phyloP scores from a whole-genome alignment of 495 filamentous ascomycete species.

The Neurospora pannonica region DNA sequence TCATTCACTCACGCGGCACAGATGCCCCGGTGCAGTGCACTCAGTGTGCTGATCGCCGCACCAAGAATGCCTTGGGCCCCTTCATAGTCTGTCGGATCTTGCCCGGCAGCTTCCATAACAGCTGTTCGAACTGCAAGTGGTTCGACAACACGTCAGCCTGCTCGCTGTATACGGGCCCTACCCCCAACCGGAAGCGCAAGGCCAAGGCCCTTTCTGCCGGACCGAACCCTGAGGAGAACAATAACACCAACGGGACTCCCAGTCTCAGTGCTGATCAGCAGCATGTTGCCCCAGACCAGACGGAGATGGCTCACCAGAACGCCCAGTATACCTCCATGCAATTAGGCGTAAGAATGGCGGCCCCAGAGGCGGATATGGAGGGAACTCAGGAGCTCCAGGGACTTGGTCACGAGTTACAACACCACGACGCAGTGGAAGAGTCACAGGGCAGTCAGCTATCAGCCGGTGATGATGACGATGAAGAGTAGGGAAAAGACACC shows the following conservation, averaged over 20 bases:
- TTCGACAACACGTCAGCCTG: slow-evolving; percentile 25
- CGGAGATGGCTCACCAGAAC: neutral
- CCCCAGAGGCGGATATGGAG: neutral
- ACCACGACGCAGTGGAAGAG: neutral
- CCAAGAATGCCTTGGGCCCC: slow-evolving; percentile 20
- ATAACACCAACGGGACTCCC: neutral
- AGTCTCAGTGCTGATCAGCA: neutral
- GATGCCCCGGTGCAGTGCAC: slow-evolving; percentile 15
- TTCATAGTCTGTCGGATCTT: slow-evolving; percentile 20
- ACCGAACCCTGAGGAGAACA: neutral
- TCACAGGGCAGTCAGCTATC: neutral
- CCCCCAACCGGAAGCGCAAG: slow-evolving; percentile 27
- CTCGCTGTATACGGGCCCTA: slow-evolving; percentile 25
- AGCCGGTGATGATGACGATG: neutral
- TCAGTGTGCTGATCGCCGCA: slow-evolving; percentile 17
- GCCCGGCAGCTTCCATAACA: slow-evolving; percentile 20
- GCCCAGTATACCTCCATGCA: neutral
- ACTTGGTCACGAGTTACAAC: neutral
- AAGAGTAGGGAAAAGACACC: neutral
- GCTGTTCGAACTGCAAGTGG: slow-evolving; percentile 32
- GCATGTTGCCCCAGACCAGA: neutral
- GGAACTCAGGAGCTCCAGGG: neutral
- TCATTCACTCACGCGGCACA: slow-evolving; percentile 25
- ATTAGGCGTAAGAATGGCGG: neutral
- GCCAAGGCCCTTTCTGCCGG: slow-evolving; percentile 10